Evolutionary conservation across 495 filamentous ascomycete genomes (phyloP).

Genomic region (Sordaria brevicollis): DNA sequence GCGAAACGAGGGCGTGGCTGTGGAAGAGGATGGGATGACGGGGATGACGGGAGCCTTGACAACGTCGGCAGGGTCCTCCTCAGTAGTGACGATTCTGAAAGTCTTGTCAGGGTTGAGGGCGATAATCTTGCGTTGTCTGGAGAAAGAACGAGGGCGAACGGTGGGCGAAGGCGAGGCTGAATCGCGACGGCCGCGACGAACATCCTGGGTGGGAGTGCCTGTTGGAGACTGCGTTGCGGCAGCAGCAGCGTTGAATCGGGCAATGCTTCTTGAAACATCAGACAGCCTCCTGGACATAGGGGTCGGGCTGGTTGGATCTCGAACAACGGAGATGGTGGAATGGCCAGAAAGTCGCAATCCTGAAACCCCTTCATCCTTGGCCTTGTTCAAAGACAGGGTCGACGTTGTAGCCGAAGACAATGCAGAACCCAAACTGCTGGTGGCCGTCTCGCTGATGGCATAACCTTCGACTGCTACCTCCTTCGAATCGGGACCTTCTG

Average conservation of each 20-base stretch:
- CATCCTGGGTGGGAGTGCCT: constrained; percentile 10
- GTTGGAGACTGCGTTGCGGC: not conserved
- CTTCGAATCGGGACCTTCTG: not conserved
- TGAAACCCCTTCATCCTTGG: constrained; percentile 35
- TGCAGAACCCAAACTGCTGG: constrained; percentile 22
- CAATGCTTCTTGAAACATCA: constrained; percentile 18
- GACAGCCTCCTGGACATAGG: constrained; percentile 25
- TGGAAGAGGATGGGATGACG: constrained; percentile 23
- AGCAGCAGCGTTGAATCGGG: constrained; percentile 9
- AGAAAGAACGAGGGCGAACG: constrained; percentile 17
- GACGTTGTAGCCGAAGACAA: constrained; percentile 25
- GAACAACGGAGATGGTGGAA: constrained; percentile 18
- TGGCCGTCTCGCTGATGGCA: constrained; percentile 4
- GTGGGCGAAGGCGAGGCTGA: constrained; percentile 7
- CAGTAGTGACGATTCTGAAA: constrained; percentile 29
- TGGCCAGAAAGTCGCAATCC: constrained; percentile 31
- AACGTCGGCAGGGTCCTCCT: constrained; percentile 9
- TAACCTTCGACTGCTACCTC: constrained; percentile 10
- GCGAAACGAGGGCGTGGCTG: constrained; percentile 32
- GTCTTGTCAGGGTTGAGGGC: constrained; percentile 38
- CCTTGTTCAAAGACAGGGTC: constrained; percentile 28
- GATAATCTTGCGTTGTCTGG: constrained; percentile 30
- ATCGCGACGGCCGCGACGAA: constrained; percentile 9
- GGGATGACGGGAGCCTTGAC: constrained; percentile 22
- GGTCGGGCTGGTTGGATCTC: constrained; percentile 13